Evolutionary conservation across 148 eudicot species (phyloP), one percentile per base, ranked within the genome.

Genomic region (Rhododendron molle): DNA sequence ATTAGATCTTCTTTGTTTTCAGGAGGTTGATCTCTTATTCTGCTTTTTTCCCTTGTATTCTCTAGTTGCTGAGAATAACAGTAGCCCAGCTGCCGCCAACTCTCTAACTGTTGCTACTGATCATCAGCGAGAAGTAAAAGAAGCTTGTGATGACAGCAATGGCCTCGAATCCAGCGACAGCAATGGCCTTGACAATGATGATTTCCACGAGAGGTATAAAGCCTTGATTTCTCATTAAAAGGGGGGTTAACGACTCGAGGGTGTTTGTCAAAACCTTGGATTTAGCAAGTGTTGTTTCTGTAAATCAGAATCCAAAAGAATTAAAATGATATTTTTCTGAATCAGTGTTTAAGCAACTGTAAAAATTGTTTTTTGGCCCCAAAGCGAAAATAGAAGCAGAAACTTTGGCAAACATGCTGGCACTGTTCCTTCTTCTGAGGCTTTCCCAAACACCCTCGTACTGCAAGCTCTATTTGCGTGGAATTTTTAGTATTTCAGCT

Each of bases 121-220:
- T 56, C 86, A 87, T 52, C 82, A 88, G 83, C 78, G 80, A 40
- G 94, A 86, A 88, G 88, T 62, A 40, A 85, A 89, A 78, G 90
- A 86, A 44, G 81, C 85, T 88, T 50, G 77, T 38, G 69, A 43
- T 89, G 90, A 88, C 38, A 79, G 72, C 80, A 85, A 89, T 88
- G 83, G 77, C 47, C 84, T 83, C 16, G 80, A 46, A 47, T 77
- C 83, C 84, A 87, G 86, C 76, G 82, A 81, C 32, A 56, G 58
- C 30, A 87, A 86, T 7, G 86, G 86, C 76, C 65, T 18, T 67
- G 91, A 88, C 32, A 88, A 92, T 28, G 86, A 83, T 85, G 89
- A 90, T 86, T 91, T 92, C 88, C 83, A 84, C 74, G 93, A 92
- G 87, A 93, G 96, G 98, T 96, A 89, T 72, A 3, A n/a, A 76